Conservation (phyloP, 768 basidiomycete species). For the Phanerodontia chrysosporium region DNA sequence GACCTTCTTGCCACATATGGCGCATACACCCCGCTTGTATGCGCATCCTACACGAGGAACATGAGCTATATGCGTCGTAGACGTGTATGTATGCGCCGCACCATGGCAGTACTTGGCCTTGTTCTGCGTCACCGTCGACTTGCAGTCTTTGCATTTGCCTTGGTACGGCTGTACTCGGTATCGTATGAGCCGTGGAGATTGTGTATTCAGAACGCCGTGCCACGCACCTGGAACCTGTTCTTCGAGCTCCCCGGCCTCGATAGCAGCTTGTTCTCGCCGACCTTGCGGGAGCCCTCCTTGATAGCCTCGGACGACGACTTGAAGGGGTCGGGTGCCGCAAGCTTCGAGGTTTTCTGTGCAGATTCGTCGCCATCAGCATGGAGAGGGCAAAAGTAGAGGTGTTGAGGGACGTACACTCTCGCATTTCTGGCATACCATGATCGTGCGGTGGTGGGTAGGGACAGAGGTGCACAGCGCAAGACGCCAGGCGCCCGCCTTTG, state of each 20-base stretch:
- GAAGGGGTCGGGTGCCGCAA: slow-evolving; percentile 88
- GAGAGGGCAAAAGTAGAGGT: background rate
- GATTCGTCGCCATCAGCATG: slow-evolving; percentile 17
- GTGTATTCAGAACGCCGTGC: too few relatives aligned
- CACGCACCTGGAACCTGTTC: slow-evolving; percentile 70
- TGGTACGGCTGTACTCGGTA: slow-evolving; percentile 79
- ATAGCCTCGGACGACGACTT: slow-evolving; percentile 66
- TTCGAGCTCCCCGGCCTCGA: slow-evolving; percentile 58
- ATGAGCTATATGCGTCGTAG: background rate
- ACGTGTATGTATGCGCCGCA: slow-evolving; percentile 29
- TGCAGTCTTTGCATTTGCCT: slow-evolving; percentile 84
- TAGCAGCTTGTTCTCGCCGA: slow-evolving; percentile 77
- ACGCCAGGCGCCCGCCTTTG: background rate
- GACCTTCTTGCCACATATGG: slow-evolving; percentile 85
- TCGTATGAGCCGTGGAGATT: too few relatives aligned
- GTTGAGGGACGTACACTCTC: slow-evolving; percentile 49
- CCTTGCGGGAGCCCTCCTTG: slow-evolving; percentile 75
- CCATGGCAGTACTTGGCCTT: slow-evolving; percentile 88
- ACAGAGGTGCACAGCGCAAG: background rate
- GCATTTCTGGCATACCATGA: slow-evolving; percentile 88
- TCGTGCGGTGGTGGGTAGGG: slow-evolving; percentile 7
- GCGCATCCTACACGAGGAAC: slow-evolving; percentile 61
- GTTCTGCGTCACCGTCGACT: slow-evolving; percentile 80
- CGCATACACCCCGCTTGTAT: slow-evolving; percentile 81
- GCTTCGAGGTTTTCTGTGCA: slow-evolving; percentile 80